Base-by-base conservation (phyloP, 1,284 basidiomycete species). In the Trichosporon sp. region DNA sequence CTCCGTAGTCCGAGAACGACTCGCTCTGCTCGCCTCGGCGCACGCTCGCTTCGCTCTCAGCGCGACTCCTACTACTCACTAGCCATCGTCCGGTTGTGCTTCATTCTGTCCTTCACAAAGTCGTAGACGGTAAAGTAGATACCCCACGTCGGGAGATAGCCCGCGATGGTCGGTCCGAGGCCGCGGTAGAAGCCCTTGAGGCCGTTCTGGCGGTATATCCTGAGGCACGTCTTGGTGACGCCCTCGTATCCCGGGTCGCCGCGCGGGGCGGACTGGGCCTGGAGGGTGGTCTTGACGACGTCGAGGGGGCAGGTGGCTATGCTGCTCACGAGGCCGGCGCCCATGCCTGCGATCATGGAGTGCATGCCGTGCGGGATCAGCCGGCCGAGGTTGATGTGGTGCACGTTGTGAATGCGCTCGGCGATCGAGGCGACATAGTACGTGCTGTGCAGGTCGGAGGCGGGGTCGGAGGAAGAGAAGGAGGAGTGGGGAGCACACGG, bases 61-160 rank as follows among this genome's bases (percentile, higher is more conserved):
- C n/a, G n/a, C n/a, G n/a, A n/a, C n/a, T n/a, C 34, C 18, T 11
- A 11, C 38, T 29, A 64, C 70, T 65, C 66, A 66, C 65, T 70
- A 62, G 21, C 64, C 29, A 69, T 66, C 2, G 65, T n/a, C 9
- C 64, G 63, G 5, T 68, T 47, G 7, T 25, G 88, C 51, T 92
- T 92, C 77, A 95, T 89, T 38, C 86, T 84, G 27, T 88, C 88
- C 86, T 97, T 97, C 83, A 95, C 91, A 70, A 91, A 89, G 84
- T 98, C 95, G 84, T 97, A 97, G 21, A 98, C 92, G n/a, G 93
- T 90, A 81, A 98, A 98, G 83, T 97, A 98, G 75, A 98, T 98
- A 29, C 93, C 95, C 95, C 95, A 97, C 9, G 95, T 98, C 27
- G 95, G 95, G 47, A 98, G 88, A 83, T 98, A 97, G 7, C 95